Evolutionary conservation across 768 basidiomycete genomes (phyloP).

Genomic region (Suillus brevipes): DNA sequence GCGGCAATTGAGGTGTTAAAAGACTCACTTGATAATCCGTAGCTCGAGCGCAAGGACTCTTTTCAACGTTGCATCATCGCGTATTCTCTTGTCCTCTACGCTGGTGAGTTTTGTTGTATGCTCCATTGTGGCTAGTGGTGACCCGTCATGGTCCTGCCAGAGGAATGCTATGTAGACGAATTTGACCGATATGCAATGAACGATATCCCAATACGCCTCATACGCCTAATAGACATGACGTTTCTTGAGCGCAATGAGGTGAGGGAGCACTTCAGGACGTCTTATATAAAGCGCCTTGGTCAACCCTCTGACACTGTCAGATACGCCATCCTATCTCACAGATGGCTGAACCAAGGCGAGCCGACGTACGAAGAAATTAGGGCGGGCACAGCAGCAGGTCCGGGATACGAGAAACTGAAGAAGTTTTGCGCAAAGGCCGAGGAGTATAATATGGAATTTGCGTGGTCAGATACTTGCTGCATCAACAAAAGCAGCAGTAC

Average conservation of each 20-base stretch:
- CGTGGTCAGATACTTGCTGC: neutral
- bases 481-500: neutral
- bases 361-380: constrained; percentile 2
- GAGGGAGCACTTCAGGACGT: neutral
- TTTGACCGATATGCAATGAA: neutral
- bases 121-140: neutral
- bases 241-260: constrained; percentile 3
- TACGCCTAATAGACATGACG: neutral
- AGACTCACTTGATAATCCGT: neutral
- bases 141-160: neutral
- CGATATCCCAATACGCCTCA: neutral
- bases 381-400: neutral
- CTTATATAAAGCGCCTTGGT: neutral
- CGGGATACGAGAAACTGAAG: neutral
- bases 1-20: neutral
- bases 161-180: neutral
- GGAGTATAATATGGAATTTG: neutral
- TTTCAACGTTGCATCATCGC: neutral
- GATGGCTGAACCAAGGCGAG: constrained; percentile 10
- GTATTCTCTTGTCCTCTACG: neutral
- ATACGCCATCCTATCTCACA: constrained; percentile 12
- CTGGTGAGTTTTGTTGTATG: neutral
- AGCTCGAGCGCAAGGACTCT: neutral
- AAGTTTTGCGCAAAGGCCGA: neutral
- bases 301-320: neutral